Conservation (phyloP, 495 filamentous ascomycete genomes). For the Lasiosphaeria hispida region DNA sequence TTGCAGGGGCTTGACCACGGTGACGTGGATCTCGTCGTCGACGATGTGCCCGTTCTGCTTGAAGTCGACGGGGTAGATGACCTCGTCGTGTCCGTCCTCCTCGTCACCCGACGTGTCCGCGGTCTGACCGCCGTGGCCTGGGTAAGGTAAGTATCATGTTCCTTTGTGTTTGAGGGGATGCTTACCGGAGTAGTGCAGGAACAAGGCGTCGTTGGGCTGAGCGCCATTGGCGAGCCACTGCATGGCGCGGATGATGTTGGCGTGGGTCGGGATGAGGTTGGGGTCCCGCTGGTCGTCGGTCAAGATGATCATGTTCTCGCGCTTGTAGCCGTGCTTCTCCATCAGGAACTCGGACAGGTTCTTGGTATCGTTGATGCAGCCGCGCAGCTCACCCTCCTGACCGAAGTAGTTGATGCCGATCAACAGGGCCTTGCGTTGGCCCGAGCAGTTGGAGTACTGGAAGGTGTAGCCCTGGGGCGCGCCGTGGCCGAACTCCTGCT, state of each 20-base stretch:
- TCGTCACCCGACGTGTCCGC: constrained; percentile 64
- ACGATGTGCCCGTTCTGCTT: constrained; percentile 85
- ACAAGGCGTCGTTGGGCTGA: constrained; percentile 49
- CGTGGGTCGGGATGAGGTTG: constrained; percentile 44
- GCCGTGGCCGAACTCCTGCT: constrained; percentile 48
- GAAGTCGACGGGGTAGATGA: constrained; percentile 96
- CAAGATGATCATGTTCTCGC: constrained; percentile 52
- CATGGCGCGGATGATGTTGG: constrained; percentile 50
- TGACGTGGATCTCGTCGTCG: constrained; percentile 91
- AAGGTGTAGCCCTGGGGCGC: constrained; percentile 55
- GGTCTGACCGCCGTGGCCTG: constrained; percentile 49
- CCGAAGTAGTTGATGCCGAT: constrained; percentile 96
- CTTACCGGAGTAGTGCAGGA: constrained; percentile 65
- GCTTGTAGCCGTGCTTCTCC: constrained; percentile 64
- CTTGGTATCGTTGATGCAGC: constrained; percentile 94
- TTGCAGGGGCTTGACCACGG: constrained; percentile 78
- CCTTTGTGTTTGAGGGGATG: not conserved
- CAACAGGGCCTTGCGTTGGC: constrained; percentile 79
- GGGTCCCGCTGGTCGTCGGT: constrained; percentile 48
- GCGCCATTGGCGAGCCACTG: constrained; percentile 47
- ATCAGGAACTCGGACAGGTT: constrained; percentile 85
- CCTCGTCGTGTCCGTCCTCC: constrained; percentile 92
- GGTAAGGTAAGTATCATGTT: constrained; percentile 4
- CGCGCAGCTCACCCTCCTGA: constrained; percentile 77
- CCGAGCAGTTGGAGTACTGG: constrained; percentile 86